These are phyloP conservation scores for Coniferiporia sulphurascens DNA, from an alignment of 1,284 basidiomycete species.

Conservation along the genomic window DNA sequence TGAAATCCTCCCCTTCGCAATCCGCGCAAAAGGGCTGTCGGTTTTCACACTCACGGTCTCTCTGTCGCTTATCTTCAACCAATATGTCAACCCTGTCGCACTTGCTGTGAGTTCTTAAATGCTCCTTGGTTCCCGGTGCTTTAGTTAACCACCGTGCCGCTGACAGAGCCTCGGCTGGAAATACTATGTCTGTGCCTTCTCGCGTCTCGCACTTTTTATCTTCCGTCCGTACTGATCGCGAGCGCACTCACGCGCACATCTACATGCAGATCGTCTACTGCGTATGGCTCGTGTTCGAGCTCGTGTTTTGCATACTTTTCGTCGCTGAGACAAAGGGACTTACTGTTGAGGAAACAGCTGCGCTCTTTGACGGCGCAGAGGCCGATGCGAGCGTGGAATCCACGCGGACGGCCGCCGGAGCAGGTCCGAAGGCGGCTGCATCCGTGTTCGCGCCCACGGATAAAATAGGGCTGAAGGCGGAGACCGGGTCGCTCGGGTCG, in stretches of 20 bases:
- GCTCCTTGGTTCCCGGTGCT: not conserved
- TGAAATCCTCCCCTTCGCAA: constrained; percentile 64
- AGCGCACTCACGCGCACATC: too few species aligned
- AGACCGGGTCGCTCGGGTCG: not conserved
- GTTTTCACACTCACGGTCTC: constrained; percentile 65
- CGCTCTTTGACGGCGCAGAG: constrained; percentile 58
- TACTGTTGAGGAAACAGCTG: constrained; percentile 70
- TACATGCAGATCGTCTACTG: constrained; percentile 53
- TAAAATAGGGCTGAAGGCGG: not conserved
- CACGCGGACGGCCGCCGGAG: not conserved
- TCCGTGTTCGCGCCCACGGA: not conserved
- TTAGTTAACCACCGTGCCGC: not conserved
- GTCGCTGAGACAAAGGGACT: constrained; percentile 69
- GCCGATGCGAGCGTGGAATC: constrained; percentile 28
- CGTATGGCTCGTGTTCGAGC: constrained; percentile 60
- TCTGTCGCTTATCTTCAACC: constrained; percentile 71
- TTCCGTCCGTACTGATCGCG: too few species aligned
- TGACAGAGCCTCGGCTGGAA: constrained; percentile 49
- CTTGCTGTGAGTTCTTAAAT: constrained; percentile 29
- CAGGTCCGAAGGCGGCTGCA: not conserved
- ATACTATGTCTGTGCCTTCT: constrained; percentile 42
- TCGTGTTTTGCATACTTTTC: constrained; percentile 58
- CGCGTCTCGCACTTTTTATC: not conserved
- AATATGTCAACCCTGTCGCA: constrained; percentile 77
- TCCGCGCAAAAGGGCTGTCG: constrained; percentile 77